Base-by-base conservation (phyloP, 805 yeast species). In the Cyberlindnera euphorbiae region DNA sequence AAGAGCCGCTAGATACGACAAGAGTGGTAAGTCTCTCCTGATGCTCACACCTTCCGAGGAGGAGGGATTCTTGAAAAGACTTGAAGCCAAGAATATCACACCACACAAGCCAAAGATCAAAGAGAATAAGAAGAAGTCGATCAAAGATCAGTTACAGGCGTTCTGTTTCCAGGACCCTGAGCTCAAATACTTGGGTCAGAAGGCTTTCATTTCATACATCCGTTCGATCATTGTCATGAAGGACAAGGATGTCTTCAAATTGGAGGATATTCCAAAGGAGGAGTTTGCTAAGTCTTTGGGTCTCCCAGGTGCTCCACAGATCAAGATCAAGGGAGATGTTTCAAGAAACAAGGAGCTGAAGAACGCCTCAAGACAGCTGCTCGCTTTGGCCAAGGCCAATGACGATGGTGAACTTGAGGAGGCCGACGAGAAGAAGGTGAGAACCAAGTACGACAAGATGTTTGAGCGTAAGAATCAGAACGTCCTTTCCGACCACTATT, bases 391-490 rank as follows among this genome's bases (percentile, higher is more conserved):
- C 2, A 73, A 75, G 45, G 61, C 74, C 1, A 71, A 73, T 45
- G 83, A 76, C 7, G 81, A 82, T 38, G 95, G 90, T 38, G 86
- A 76, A 28, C 44, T 64, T 14, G 67, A 60, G 1, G 42, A 38
- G 28, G 13, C 7, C 31, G 46, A 68, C 56, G 37, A 47, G 32
- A 56, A 59, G 42, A 72, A 73, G 47, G 81, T 78, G 2, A 75
- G 88, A 53, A 93, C 97, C 12, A 90, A 84, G 59, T 86, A 86
- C 55, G 98, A 93, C 59, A 76, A 89, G 44, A 89, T 93, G 95
- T 93, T 93, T 62, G 95, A 87, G 58, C 76, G 99, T 58, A 73
- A 84, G 58, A 93, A 93, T 59, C 97, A 93, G 65, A 82, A 83
- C 35, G 94, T 93, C 14, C 67, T 93, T 35, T 82, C 95, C 32